Conservation (phyloP, 805 yeast genomes). For the Starmerella stellata region DNA sequence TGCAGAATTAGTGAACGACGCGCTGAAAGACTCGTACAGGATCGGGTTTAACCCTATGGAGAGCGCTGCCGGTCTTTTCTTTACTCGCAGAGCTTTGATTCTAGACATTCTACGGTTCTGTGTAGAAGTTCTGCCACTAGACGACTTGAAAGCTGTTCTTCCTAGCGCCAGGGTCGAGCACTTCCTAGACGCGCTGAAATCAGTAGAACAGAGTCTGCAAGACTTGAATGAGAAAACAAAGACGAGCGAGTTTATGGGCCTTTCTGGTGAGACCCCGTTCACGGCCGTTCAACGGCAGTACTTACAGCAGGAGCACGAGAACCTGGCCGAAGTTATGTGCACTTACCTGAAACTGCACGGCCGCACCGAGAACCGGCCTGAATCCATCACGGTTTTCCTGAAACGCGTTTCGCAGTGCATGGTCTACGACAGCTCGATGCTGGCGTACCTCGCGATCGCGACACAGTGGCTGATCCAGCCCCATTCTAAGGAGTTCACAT, state of each 20-base stretch:
- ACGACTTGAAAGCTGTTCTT: constrained; percentile 6
- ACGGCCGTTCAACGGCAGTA: constrained; percentile 42
- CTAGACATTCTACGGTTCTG: constrained; percentile 28
- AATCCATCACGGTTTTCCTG: constrained; percentile 28
- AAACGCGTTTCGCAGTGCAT: constrained; percentile 32
- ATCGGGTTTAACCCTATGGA: constrained; percentile 23
- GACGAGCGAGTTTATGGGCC: constrained; percentile 36
- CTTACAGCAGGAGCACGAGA: constrained; percentile 49
- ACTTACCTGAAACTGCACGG: constrained; percentile 21
- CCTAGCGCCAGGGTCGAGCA: constrained; percentile 21
- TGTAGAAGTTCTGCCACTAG: constrained; percentile 13
- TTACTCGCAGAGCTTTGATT: constrained; percentile 52
- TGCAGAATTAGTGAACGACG: constrained; percentile 46
- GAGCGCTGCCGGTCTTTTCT: constrained; percentile 47
- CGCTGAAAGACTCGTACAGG: constrained; percentile 26
- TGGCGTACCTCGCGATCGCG: constrained; percentile 46
- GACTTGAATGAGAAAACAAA: constrained; percentile 34
- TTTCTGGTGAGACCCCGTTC: constrained; percentile 28
- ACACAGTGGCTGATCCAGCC: constrained; percentile 9
- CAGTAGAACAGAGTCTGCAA: constrained; percentile 38
- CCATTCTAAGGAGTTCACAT: constrained; percentile 3
- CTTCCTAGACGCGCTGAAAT: constrained; percentile 37
- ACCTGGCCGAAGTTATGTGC: constrained; percentile 44
- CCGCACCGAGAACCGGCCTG: constrained; percentile 14
- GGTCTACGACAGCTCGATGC: constrained; percentile 40